Evolutionary conservation across 495 filamentous ascomycete species (phyloP), one percentile per base, ranked within the genome.

Genomic region (Trichocladium uniseriatum): DNA sequence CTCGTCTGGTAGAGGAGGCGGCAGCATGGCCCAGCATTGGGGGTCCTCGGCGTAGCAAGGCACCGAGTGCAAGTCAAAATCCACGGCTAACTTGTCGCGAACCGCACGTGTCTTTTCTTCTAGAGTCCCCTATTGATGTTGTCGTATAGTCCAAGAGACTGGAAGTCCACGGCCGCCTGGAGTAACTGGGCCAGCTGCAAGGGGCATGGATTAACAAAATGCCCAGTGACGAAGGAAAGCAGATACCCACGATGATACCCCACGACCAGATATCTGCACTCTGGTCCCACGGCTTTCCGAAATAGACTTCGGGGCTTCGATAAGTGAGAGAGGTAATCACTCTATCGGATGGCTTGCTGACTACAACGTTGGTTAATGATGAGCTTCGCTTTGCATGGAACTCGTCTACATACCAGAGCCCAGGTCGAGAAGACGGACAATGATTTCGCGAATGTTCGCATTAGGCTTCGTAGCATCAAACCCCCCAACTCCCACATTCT

Each of bases 261-360:
- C 40, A 43, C 13, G 40, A 43, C 40, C 40, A 43, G n/a, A 43
- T 6, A n/a, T 43, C 40, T 13, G 40, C 27, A 22, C 22, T 43
- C 6, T 43, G n/a, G 13, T 43, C 40, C 40, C 40, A 43, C 2
- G 22, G 24, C 40, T 43, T 31, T 11, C 22, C 24, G 29, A 43
- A 43, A 3, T 29, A n/a, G 2, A 43, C 24, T 11, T 43, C 40
- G 24, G 40, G 40, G 40, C 27, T 43, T 29, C 40, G 40, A 24
- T 29, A 43, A 2, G 40, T 29, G 10, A 43, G 22, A 1, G 40
- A 22, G 6, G 40, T 28, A 22, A 43, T 43, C 40, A 29, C 24
- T 18, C 24, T 22, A n/a, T 10, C 29, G n/a, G 13, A 22, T 43
- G 40, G 40, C 1, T 43, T 15, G 40, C 27, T 31, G 40, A 29